These are phyloP conservation scores for Candida insectalens DNA, from an alignment of 805 yeast genomes.

Conservation along the genomic window DNA sequence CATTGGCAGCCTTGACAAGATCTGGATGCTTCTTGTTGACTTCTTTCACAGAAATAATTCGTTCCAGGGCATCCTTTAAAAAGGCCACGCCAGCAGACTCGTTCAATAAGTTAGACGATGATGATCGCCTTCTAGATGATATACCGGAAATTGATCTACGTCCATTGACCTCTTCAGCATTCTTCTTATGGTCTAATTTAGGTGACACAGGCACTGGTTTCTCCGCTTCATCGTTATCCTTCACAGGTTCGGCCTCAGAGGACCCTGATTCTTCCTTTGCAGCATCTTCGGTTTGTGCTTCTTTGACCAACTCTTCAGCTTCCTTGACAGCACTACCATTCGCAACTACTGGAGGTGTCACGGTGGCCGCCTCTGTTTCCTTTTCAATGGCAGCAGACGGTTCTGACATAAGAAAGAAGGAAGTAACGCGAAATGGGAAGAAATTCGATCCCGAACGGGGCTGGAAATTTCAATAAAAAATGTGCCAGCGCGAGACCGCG, in stretches of 20 bases:
- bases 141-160: conserved; percentile 3
- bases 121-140: conserved; percentile 4
- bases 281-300: no score
- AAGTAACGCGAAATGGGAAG: no score
- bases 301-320: no score
- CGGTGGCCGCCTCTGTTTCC: no score
- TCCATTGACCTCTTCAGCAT: background rate
- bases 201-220: background rate
- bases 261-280: no score
- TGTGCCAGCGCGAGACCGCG: no score
- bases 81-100: conserved; percentile 24
- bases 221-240: background rate
- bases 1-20: conserved; percentile 27
- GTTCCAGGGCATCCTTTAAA: conserved; percentile 23
- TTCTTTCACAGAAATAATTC: conserved; percentile 21
- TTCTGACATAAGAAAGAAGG: no score
- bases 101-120: conserved; percentile 9
- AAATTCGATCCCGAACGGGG: no score
- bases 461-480: no score
- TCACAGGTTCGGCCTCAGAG: background rate
- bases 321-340: no score
- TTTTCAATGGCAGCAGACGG: no score
- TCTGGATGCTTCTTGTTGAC: conserved; percentile 33
- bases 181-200: background rate
- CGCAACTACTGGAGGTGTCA: no score